phyloP scores from a whole-genome alignment of 1,139 yeast genomes.

The Candida sanyaensis region DNA sequence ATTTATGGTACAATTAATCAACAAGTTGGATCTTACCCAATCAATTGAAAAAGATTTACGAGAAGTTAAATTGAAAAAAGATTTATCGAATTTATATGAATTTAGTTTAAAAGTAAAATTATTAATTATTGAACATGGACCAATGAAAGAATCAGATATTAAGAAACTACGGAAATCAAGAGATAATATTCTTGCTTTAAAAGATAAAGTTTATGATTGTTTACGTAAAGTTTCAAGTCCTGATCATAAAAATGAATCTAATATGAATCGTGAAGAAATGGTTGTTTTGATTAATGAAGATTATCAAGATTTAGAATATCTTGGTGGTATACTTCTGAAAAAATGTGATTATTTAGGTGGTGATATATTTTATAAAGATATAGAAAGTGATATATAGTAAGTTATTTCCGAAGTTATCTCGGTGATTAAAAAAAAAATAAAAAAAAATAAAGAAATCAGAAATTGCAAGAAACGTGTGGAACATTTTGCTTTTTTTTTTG shows the following conservation, averaged over 20 bases:
- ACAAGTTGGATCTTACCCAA: background rate
- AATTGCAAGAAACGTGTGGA: background rate
- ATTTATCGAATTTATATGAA: background rate
- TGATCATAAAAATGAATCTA: background rate
- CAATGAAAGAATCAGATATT: background rate
- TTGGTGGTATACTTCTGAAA: slow-evolving; percentile 5
- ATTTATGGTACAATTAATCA: background rate
- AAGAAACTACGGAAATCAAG: background rate
- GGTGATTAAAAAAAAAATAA: too few relatives aligned
- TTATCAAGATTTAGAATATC: slow-evolving; percentile 11
- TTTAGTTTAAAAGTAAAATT: background rate
- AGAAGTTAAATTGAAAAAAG: background rate
- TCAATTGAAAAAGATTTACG: background rate
- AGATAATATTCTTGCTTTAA: background rate
- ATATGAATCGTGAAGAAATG: slow-evolving; percentile 14
- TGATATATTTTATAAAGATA: background rate
- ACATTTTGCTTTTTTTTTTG: background rate
- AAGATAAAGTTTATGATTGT: background rate
- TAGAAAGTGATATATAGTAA: background rate
- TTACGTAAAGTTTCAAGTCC: background rate
- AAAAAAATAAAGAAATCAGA: too few relatives aligned
- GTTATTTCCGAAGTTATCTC: background rate
- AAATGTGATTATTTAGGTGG: background rate
- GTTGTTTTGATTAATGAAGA: slow-evolving; percentile 12
- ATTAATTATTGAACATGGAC: background rate